Evolutionary conservation across 768 basidiomycete species (phyloP).

Genomic region (Termitomyces sp.): DNA sequence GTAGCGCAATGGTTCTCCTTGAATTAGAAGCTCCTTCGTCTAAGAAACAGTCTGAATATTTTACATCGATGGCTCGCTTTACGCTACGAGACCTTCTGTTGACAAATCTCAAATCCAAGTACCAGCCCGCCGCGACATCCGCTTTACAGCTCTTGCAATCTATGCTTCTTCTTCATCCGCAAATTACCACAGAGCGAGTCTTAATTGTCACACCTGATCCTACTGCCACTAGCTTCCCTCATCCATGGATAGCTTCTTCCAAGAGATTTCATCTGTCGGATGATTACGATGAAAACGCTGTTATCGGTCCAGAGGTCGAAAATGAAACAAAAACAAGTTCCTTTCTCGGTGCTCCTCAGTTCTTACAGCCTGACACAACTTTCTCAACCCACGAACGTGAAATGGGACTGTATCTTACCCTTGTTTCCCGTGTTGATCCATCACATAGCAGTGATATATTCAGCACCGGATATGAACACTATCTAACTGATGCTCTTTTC

Average conservation of each 20-base stretch:
- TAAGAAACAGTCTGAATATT: constrained; percentile 70
- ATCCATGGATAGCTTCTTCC: constrained; percentile 38
- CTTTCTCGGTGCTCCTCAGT: constrained; percentile 29
- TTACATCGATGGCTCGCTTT: constrained; percentile 83
- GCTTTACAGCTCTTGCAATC: constrained; percentile 80
- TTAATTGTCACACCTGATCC: constrained; percentile 67
- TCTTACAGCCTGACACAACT: constrained; percentile 65
- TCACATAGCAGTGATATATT: constrained; percentile 65
- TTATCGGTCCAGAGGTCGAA: constrained; percentile 36
- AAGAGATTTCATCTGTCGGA: constrained; percentile 22
- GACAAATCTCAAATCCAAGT: constrained; percentile 68
- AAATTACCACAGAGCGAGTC: constrained; percentile 58
- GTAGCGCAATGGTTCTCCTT: constrained; percentile 87
- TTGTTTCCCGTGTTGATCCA: constrained; percentile 76
- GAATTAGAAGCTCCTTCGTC: constrained; percentile 79
- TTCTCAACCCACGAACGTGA: constrained; percentile 81
- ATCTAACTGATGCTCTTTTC: constrained; percentile 69
- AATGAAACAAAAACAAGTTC: constrained; percentile 16
- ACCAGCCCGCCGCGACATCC: constrained; percentile 61
- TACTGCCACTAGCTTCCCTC: constrained; percentile 69
- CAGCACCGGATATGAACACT: constrained; percentile 83
- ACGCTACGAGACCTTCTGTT: constrained; percentile 87
- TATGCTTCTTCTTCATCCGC: constrained; percentile 66
- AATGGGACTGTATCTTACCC: constrained; percentile 72
- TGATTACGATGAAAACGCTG: constrained; percentile 49